Base-by-base conservation (phyloP, 495 filamentous ascomycete species). In the Ascodesmis nigricans region DNA sequence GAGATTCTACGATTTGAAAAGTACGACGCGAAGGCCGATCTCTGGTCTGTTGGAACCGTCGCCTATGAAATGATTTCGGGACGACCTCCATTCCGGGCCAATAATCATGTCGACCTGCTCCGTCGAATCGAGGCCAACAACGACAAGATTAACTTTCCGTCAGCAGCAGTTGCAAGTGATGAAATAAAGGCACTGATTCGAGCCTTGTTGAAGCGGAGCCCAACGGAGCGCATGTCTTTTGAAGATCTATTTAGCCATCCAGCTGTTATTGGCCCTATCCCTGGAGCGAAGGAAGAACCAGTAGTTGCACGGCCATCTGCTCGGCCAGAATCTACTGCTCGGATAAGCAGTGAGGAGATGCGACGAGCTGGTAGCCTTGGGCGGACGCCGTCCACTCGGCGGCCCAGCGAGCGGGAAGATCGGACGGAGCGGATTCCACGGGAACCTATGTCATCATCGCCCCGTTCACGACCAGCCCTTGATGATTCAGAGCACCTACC, bases 11-110 rank as follows among this genome's bases (percentile, higher is more conserved):
- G 83, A 26, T 97, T 93, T 45, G 83, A 97, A 52, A 83, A 82
- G 52, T 97, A 97, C 54, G 84, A 91, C 58, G 80, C 83, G 28
- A 90, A 83, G 51, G 87, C 82, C 25, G 87, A 97, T 60, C 58
- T 97, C 22, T 97, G 87, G 87, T 97, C 87, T 14, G 78, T 91
- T 23, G 87, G 87, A 21, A 92, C 90, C 3, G 87, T 97, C 5
- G 56, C 90, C 14, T 87, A 75, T 53, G 87, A 97, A 61, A 91
- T 95, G 81, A 70, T 90, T 27, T 73, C 73, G 2, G 87, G 82
- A 34, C 75, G 66, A 47, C 82, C 87, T 5, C 87, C 87, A 0
- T 97, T 93, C 55, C 67, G 80, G 32, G 87, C 87, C 1, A 65
- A 67, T 15, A 97, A 97, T 47, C 87, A 97, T 48, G 81, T 97